Percentiles rank a stretch among this genome's conserved stretches.
Conservation (phyloP, 441 rosid genomes). For the Breynia disticha region DNA sequence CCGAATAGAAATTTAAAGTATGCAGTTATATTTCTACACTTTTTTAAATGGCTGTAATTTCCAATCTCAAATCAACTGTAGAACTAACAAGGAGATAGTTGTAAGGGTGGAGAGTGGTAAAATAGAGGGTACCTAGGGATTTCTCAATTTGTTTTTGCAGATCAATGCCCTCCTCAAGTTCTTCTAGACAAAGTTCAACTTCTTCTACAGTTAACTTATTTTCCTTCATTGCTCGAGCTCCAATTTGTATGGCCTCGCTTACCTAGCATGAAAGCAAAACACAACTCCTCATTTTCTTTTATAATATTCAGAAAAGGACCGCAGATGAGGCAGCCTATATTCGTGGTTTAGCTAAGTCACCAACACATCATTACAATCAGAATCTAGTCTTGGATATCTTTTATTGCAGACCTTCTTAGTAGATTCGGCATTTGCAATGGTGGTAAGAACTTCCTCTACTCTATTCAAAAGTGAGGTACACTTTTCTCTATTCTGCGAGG, state of each 20-base stretch:
- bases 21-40: neutral
- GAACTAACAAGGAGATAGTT: neutral
- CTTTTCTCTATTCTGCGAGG: slow-evolving; percentile 57
- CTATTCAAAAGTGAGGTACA: slow-evolving; percentile 56
- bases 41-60: neutral
- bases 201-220: slow-evolving; percentile 59
- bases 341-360: too few relatives aligned
- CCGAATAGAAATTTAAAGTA: slow-evolving; percentile 7
- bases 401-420: slow-evolving; percentile 42
- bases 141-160: slow-evolving; percentile 60
- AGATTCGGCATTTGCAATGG: slow-evolving; percentile 56
- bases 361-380: neutral
- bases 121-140: slow-evolving; percentile 38
- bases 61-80: neutral
- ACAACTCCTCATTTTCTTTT: neutral
- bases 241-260: slow-evolving; percentile 67
- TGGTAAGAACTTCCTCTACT: slow-evolving; percentile 63
- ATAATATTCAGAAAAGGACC: too few relatives aligned
- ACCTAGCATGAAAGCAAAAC: slow-evolving; percentile 33
- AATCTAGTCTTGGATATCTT: slow-evolving; percentile 6
- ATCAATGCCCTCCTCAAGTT: slow-evolving; percentile 53
- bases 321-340: too few relatives aligned
- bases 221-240: slow-evolving; percentile 61
- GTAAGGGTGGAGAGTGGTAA: neutral
- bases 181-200: slow-evolving; percentile 58